Conservation (phyloP, 1,284 basidiomycete genomes). For the Chalciporus sp. region DNA sequence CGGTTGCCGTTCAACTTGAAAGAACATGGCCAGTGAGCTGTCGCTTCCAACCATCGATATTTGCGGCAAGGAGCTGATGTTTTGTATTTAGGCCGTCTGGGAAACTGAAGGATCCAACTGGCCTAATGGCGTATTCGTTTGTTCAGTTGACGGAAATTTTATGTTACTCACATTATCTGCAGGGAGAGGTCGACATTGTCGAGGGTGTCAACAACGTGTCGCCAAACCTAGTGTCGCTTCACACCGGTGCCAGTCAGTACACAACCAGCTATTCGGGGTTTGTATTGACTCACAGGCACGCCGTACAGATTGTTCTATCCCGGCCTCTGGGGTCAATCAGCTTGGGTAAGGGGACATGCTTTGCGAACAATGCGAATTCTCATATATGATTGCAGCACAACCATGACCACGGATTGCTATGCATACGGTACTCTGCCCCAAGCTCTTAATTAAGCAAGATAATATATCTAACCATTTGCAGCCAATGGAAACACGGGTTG, state of each 20-base stretch:
- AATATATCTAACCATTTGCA: conserved; percentile 7
- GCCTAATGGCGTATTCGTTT: conserved; percentile 45
- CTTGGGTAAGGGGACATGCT: conserved; percentile 18
- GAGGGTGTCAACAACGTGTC: conserved; percentile 39
- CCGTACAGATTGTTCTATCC: conserved; percentile 26
- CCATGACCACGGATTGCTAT: conserved; percentile 36
- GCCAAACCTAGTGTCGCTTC: conserved; percentile 44
- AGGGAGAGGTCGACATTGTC: conserved; percentile 49
- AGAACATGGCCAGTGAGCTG: conserved; percentile 50
- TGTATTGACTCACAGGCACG: not conserved
- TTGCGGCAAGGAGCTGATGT: conserved; percentile 8
- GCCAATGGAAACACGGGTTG: conserved; percentile 48
- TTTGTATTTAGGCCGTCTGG: conserved; percentile 44
- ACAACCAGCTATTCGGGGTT: not conserved
- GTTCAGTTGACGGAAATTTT: not conserved
- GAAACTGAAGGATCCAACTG: conserved; percentile 51
- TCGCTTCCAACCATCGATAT: not conserved
- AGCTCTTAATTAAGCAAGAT: not conserved
- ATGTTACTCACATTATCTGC: not conserved
- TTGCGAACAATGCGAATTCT: conserved; percentile 20
- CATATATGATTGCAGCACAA: conserved; percentile 10
- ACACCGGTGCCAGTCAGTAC: conserved; percentile 41
- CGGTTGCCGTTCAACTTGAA: conserved; percentile 21
- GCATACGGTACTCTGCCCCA: conserved; percentile 26
- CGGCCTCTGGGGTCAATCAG: conserved; percentile 23